Evolutionary conservation across 495 filamentous ascomycete species (phyloP), one percentile per base, ranked within the genome.

Genomic region (Tuber melanosporum): DNA sequence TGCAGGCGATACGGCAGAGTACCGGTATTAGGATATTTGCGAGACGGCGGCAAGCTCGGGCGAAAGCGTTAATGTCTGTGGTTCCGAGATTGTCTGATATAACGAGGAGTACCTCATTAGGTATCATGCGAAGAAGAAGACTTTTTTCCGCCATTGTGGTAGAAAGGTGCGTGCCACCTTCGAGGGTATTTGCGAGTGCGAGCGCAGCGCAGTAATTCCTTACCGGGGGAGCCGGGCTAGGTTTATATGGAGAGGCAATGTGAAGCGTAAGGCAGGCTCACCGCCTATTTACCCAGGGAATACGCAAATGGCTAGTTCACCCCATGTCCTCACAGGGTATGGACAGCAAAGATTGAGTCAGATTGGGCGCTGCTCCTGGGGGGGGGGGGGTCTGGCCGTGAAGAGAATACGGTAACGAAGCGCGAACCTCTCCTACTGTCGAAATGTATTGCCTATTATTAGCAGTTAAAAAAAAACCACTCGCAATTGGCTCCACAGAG

Each of bases 111-210:
- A 57, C 4, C 52, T 57, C 52, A 20, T n/a, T 26, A 20, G 52
- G 52, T 57, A 57, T 57, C n/a, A 26, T 57, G n/a, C 52, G 52
- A 57, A 57, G n/a, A 57, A 57, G 52, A 26, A 57, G 52, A 57
- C 52, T 14, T 26, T 57, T 57, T 57, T 57, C 52, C 47, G 6
- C 47, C 52, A 57, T 57, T 57, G n/a, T 14, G 52, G 26, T 57
- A 14, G 52, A 57, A 57, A 26, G 52, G n/a, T 14, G 52, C 47
- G n/a, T 57, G 52, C 17, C 52, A 4, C 47, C 22, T 19, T 22
- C 20, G 19, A 22, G 47, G 9, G 22, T 57, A 26, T 57, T 26
- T 57, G 52, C 22, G n/a, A 26, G 52, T 57, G 52, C 22, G 47
- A 47, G 47, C n/a, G n/a, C n/a, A 57, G n/a, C 3, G 22, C 8